These are phyloP conservation scores for Brasenia schreberi DNA, from an alignment of 164 flowering plant species.

Conservation along the genomic window DNA sequence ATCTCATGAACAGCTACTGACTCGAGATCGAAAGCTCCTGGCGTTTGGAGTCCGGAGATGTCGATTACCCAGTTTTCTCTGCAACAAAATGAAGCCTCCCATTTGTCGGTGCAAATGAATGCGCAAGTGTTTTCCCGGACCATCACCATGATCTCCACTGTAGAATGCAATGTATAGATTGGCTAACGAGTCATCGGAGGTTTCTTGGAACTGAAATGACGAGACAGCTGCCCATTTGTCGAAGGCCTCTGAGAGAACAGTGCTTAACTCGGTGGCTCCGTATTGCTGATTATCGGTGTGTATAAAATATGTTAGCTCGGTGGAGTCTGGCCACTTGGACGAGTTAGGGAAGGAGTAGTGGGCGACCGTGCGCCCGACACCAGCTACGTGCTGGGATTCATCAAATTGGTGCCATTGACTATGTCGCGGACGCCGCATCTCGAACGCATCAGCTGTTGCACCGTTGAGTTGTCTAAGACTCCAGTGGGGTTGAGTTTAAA, in stretches of 20 bases:
- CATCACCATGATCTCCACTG: slow-evolving; percentile 13
- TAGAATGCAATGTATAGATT: slow-evolving; percentile 4
- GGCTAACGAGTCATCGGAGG: not conserved
- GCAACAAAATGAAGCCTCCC: slow-evolving; percentile 18
- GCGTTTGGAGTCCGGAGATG: not conserved
- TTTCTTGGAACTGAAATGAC: not conserved
- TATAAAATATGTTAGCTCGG: not conserved
- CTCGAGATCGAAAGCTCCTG: not conserved
- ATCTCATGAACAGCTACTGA: slow-evolving; percentile 6
- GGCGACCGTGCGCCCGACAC: not conserved
- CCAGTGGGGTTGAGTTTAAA: slow-evolving; percentile 20
- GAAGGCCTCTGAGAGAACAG: too few species aligned
- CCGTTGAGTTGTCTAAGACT: slow-evolving; percentile 12
- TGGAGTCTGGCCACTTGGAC: not conserved
- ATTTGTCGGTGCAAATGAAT: slow-evolving; percentile 18
- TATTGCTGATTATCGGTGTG: not conserved
- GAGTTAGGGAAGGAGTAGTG: not conserved
- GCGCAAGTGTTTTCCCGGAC: slow-evolving; percentile 13
- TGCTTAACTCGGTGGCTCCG: not conserved
- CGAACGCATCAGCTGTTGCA: slow-evolving; percentile 10
- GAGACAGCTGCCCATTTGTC: not conserved
- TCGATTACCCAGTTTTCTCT: slow-evolving; percentile 10
- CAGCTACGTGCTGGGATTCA: not conserved
- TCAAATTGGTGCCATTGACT: slow-evolving; percentile 11
- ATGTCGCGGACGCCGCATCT: slow-evolving; percentile 22